Percentiles rank a stretch among this genome's conserved stretches.
Evolutionary conservation across 768 basidiomycete species (phyloP).

Genomic region (Boletus insuetus): DNA sequence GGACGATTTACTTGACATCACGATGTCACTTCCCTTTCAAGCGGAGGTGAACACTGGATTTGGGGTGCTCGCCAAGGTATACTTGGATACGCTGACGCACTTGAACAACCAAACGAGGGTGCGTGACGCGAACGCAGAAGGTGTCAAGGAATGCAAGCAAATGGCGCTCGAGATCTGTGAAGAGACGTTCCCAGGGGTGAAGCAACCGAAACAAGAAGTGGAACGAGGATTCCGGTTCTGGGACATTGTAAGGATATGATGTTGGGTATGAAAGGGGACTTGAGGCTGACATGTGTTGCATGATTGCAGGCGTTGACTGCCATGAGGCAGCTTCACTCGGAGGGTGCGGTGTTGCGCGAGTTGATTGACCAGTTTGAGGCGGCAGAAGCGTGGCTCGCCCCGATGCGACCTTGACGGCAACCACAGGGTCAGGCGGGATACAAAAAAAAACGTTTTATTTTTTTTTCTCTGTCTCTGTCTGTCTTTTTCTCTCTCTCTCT

Average conservation of each 20-base stretch:
- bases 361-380: constrained; percentile 95
- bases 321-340: constrained; percentile 85
- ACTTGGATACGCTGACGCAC: constrained; percentile 89
- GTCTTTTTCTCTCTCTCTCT: not conserved
- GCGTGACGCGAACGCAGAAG: constrained; percentile 72
- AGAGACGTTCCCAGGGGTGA: constrained; percentile 92
- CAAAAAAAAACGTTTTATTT: not conserved
- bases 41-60: constrained; percentile 97
- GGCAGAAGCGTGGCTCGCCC: constrained; percentile 90
- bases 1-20: constrained; percentile 90
- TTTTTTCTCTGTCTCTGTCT: not conserved
- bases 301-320: constrained; percentile 69
- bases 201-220: constrained; percentile 81
- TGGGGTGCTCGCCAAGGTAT: constrained; percentile 95
- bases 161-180: constrained; percentile 91
- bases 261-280: constrained; percentile 5
- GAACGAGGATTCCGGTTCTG: constrained; percentile 98
- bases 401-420: constrained; percentile 73
- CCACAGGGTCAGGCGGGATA: constrained; percentile 3
- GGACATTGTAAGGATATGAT: constrained; percentile 74
- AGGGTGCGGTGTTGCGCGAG: constrained; percentile 77
- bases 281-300: constrained; percentile 27
- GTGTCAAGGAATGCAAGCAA: constrained; percentile 78
- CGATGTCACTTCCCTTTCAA: constrained; percentile 92
- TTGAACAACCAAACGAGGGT: constrained; percentile 79